Base-by-base conservation (phyloP, 2,329 filamentous ascomycete genomes). In the Fusarium neocosmosporiellum region DNA sequence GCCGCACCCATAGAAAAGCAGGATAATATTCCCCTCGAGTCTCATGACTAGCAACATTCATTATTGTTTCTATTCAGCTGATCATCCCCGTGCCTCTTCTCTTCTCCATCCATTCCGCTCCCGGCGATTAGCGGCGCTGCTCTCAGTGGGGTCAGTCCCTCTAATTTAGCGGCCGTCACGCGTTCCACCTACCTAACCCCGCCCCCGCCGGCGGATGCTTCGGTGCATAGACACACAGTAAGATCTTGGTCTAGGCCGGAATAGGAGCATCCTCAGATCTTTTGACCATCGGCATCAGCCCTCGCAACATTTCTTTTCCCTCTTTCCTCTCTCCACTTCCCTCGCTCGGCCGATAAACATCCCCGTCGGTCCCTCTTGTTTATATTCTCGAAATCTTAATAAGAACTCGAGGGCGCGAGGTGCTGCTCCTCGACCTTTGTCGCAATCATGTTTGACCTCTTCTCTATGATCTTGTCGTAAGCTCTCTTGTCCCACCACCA, bases 381-480 rank as follows among this genome's bases (percentile, higher is more conserved):
- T 34, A 57, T 4, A 36, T 1, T 13, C 14, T 36, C 3, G 2
- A 18, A 29, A 29, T 29, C 9, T n/a, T 0, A 18, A 29, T 5
- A 54, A 54, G 18, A 54, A 33, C 18, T 14, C 53, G 31, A 46
- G 39, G 16, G 39, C 59, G 24, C 43, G 65, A 68, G 67, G 62
- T 55, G 33, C 8, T 11, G 5, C 22, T 54, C 70, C 67, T 64
- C 62, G 59, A 37, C 31, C 59, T 62, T 43, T 29, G 55, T 69
- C 73, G 69, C 78, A 76, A 84, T 64, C 83, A 94, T 95, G 92
- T 94, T 95, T 80, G 91, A 93, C 83, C 88, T 94, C 77, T 88
- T 95, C 77, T 90, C 93, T 77, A 93, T 94, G 83, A 86, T 94
- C 77, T 85, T 95, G 82, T 94, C 93, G 93, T 95, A 85, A 85